These are phyloP conservation scores for Xylaria sp. DNA, from an alignment of 2,329 filamentous ascomycete species.

Conservation along the genomic window DNA sequence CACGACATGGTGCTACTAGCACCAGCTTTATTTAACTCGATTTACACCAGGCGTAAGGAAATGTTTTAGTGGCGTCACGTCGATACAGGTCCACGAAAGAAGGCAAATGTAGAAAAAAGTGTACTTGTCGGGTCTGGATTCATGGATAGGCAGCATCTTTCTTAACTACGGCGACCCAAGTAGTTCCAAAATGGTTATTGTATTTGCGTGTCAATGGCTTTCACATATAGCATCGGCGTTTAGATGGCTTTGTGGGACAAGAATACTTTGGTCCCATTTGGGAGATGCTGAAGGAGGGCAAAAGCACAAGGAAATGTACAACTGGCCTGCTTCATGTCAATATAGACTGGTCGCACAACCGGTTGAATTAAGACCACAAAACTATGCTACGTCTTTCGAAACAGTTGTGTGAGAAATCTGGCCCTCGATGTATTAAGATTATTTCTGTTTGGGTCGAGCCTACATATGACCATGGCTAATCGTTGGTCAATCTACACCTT, in stretches of 20 bases:
- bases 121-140: conserved; percentile 13
- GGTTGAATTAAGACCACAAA: neutral
- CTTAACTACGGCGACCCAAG: conserved; percentile 16
- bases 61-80: conserved; percentile 10
- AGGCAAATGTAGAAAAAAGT: conserved; percentile 31
- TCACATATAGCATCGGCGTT: conserved; percentile 30
- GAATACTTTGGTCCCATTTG: neutral
- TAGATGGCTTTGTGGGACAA: conserved; percentile 17
- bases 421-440: neutral
- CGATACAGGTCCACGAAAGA: conserved; percentile 27
- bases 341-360: neutral
- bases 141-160: conserved; percentile 16
- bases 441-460: neutral
- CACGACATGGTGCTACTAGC: neutral
- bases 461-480: neutral
- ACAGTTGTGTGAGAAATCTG: conserved; percentile 1
- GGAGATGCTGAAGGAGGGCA: conserved; percentile 2
- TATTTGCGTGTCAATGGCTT: conserved; percentile 23
- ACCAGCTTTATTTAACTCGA: conserved; percentile 10
- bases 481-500: neutral
- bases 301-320: conserved; percentile 1
- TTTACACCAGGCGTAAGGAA: conserved; percentile 12
- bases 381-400: neutral
- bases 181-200: conserved; percentile 7
- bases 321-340: conserved; percentile 1